Conservation (phyloP, 2,329 filamentous ascomycete genomes). For the Phialophora expanda region DNA sequence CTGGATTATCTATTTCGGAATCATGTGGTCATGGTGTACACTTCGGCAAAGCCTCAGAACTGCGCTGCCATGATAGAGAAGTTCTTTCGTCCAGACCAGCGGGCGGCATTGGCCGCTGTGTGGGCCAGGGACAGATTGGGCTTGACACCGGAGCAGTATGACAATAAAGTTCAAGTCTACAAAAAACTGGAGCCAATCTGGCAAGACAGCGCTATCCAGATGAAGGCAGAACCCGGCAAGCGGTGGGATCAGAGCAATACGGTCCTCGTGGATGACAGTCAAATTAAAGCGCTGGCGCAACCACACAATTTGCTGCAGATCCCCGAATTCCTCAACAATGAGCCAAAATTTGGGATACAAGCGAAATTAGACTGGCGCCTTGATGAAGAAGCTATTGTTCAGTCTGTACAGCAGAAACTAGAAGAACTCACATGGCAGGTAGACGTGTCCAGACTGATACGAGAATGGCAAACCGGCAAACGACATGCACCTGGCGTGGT, state of each 20-base stretch:
- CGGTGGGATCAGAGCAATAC: slow-evolving; percentile 84
- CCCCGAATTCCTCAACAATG: slow-evolving; percentile 69
- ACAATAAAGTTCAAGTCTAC: slow-evolving; percentile 79
- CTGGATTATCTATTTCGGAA: slow-evolving; percentile 73
- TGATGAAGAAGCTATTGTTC: slow-evolving; percentile 51
- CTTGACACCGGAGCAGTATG: slow-evolving; percentile 69
- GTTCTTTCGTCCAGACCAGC: slow-evolving; percentile 63
- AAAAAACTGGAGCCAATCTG: slow-evolving; percentile 80
- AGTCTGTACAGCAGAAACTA: slow-evolving; percentile 59
- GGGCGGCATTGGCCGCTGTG: slow-evolving; percentile 64
- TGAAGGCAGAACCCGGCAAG: slow-evolving; percentile 44
- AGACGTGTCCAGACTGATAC: slow-evolving; percentile 54
- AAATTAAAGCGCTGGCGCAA: slow-evolving; percentile 79
- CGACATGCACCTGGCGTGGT: slow-evolving; percentile 30
- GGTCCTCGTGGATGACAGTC: slow-evolving; percentile 83
- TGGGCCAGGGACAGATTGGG: slow-evolving; percentile 82
- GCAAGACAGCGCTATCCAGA: slow-evolving; percentile 56
- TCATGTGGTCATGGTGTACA: slow-evolving; percentile 88
- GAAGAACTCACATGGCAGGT: slow-evolving; percentile 56
- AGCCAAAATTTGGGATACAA: slow-evolving; percentile 33
- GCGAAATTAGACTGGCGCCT: slow-evolving; percentile 50
- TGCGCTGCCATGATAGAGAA: slow-evolving; percentile 70
- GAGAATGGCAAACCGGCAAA: slow-evolving; percentile 43
- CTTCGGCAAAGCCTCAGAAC: slow-evolving; percentile 77
- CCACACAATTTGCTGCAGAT: slow-evolving; percentile 82